phyloP scores from a whole-genome alignment of 2,329 filamentous ascomycete species.

The Talaromyces amestolkiae region DNA sequence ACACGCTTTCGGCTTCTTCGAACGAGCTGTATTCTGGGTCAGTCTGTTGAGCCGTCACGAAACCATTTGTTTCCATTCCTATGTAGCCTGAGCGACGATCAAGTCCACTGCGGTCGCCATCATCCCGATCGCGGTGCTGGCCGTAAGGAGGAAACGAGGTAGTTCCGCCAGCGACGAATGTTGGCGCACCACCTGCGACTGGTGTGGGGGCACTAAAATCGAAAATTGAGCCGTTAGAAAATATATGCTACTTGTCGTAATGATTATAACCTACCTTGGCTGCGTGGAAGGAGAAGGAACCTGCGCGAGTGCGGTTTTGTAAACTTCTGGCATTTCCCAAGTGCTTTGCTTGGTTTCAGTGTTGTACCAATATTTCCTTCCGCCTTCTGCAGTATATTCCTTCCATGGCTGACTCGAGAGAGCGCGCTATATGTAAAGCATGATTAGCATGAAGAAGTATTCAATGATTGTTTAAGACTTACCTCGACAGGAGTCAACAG shows the following conservation, averaged over 20 bases:
- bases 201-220: slow-evolving; percentile 45
- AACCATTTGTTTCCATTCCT: slow-evolving; percentile 41
- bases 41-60: slow-evolving; percentile 42
- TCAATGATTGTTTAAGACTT: slow-evolving; percentile 26
- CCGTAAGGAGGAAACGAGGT: slow-evolving; percentile 43
- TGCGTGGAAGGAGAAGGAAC: slow-evolving; percentile 45
- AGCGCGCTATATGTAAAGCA: slow-evolving; percentile 59
- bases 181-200: slow-evolving; percentile 56
- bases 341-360: slow-evolving; percentile 86
- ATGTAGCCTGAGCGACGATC: slow-evolving; percentile 49
- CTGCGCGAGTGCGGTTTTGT: slow-evolving; percentile 70
- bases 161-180: slow-evolving; percentile 60
- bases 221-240: slow-evolving; percentile 38
- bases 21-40: slow-evolving; percentile 75
- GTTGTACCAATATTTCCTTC: slow-evolving; percentile 94
- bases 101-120: slow-evolving; percentile 45
- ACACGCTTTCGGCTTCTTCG: slow-evolving; percentile 90
- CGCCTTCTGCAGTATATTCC: slow-evolving; percentile 82
- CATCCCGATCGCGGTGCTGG: slow-evolving; percentile 49
- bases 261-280: slow-evolving; percentile 42
- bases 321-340: slow-evolving; percentile 88
- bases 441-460: neutral
- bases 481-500: slow-evolving; percentile 83
- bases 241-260: neutral
- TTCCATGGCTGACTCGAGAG: slow-evolving; percentile 85